A percentile compares a stretch with the other conserved stretches of the same genome.
These are phyloP conservation scores for Fusarium tricinctum DNA, from an alignment of 2,329 filamentous ascomycete genomes.

Conservation along the genomic window DNA sequence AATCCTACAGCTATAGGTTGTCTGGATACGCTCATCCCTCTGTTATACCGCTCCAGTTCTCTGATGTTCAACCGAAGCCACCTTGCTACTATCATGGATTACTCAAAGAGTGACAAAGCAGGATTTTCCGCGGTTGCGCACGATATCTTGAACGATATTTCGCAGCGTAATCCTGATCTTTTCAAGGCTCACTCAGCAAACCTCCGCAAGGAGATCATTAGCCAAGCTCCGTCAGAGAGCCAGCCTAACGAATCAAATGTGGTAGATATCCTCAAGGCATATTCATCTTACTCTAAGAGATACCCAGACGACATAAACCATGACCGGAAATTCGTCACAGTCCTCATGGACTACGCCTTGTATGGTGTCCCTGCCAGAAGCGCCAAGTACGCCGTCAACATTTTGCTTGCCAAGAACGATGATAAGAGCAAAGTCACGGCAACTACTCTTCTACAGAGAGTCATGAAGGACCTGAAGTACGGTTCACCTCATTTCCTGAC, in stretches of 20 bases:
- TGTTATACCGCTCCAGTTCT: slow-evolving; percentile 86
- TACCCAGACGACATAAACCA: slow-evolving; percentile 87
- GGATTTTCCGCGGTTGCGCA: slow-evolving; percentile 84
- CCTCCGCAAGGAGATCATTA: slow-evolving; percentile 86
- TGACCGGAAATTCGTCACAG: slow-evolving; percentile 84
- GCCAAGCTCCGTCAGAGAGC: slow-evolving; percentile 79
- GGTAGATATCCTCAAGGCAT: slow-evolving; percentile 94
- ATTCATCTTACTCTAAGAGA: slow-evolving; percentile 89
- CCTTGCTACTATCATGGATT: slow-evolving; percentile 89
- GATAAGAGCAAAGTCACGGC: slow-evolving; percentile 86
- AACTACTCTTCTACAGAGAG: slow-evolving; percentile 83
- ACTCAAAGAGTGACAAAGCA: slow-evolving; percentile 85
- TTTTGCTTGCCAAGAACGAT: slow-evolving; percentile 80
- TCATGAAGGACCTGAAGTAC: slow-evolving; percentile 80
- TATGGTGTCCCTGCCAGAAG: slow-evolving; percentile 85
- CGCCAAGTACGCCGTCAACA: slow-evolving; percentile 93
- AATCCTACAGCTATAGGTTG: slow-evolving; percentile 73
- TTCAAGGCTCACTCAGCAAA: slow-evolving; percentile 94
- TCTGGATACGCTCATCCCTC: slow-evolving; percentile 82
- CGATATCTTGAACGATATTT: slow-evolving; percentile 92
- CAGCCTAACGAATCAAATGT: slow-evolving; percentile 78
- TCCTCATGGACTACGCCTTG: slow-evolving; percentile 85
- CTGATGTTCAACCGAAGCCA: slow-evolving; percentile 96
- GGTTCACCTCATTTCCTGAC: slow-evolving; percentile 81
- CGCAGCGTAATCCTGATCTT: slow-evolving; percentile 86